Percentiles rank a stretch among this genome's conserved stretches.
These are phyloP conservation scores for Penicillium simplicissimum DNA, from an alignment of 495 filamentous ascomycete species.

Conservation along the genomic window DNA sequence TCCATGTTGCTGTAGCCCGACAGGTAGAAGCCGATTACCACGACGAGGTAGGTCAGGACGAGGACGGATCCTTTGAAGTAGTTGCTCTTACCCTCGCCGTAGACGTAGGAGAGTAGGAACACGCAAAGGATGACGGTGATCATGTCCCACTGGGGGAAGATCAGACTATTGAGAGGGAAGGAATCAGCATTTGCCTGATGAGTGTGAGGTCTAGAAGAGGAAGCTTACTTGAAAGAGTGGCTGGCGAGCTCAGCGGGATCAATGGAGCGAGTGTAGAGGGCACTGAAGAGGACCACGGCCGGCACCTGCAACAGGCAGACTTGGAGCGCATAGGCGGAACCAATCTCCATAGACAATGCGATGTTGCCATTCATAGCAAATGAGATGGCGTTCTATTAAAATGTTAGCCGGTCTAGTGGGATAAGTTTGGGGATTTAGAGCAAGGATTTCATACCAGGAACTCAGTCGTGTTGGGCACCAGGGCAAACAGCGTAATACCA, in stretches of 20 bases:
- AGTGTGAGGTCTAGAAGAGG: neutral
- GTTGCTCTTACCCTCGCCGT: constrained; percentile 89
- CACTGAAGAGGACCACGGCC: constrained; percentile 88
- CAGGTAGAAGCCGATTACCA: constrained; percentile 89
- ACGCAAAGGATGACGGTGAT: constrained; percentile 96
- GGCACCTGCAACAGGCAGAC: constrained; percentile 97
- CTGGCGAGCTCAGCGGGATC: constrained; percentile 59
- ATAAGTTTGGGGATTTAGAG: neutral
- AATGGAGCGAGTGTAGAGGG: constrained; percentile 53
- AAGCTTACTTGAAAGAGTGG: constrained; percentile 74
- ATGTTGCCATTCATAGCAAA: constrained; percentile 99
- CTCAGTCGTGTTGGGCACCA: constrained; percentile 98
- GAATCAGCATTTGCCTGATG: neutral
- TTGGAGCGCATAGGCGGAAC: constrained; percentile 94
- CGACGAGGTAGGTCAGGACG: constrained; percentile 89
- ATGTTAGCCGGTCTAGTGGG: constrained; percentile 34
- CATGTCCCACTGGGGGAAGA: constrained; percentile 99
- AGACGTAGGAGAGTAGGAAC: constrained; percentile 95
- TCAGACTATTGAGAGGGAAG: constrained; percentile 58
- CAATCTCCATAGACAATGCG: constrained; percentile 97
- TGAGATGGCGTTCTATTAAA: constrained; percentile 85
- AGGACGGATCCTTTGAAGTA: constrained; percentile 84
- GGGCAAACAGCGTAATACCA: constrained; percentile 93
- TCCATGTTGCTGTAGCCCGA: constrained; percentile 70
- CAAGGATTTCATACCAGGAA: constrained; percentile 68